phyloP scores from a whole-genome alignment of 2,329 filamentous ascomycete genomes.

The Dothiorella sarmentorum region DNA sequence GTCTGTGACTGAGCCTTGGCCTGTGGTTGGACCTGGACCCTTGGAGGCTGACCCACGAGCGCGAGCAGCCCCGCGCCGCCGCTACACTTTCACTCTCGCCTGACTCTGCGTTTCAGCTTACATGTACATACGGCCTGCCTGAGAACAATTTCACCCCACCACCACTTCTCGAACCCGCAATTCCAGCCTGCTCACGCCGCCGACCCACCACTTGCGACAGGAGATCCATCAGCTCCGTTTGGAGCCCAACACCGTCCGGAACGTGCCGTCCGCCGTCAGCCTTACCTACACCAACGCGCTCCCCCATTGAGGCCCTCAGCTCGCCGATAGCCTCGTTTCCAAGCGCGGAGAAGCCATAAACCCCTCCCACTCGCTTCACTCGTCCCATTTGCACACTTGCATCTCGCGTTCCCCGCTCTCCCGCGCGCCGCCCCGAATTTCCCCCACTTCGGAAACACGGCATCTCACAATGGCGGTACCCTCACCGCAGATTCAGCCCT shows the following conservation, averaged over 20 bases:
- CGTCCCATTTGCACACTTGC: not conserved
- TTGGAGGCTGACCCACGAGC: not conserved
- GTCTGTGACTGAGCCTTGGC: not conserved
- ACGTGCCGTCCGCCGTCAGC: not conserved
- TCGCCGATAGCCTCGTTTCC: not conserved
- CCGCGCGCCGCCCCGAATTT: not conserved
- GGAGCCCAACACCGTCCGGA: not conserved
- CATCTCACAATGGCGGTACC: conserved; percentile 11
- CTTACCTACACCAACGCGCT: not conserved
- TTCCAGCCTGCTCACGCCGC: not conserved
- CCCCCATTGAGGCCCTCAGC: not conserved
- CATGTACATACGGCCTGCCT: not conserved
- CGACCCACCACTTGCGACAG: not conserved
- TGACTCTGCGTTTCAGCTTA: not conserved
- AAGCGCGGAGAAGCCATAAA: not conserved
- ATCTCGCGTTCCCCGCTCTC: not conserved
- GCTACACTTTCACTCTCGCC: too few relatives aligned
- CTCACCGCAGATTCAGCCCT: conserved; percentile 67
- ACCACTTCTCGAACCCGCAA: not conserved
- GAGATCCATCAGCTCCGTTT: not conserved
- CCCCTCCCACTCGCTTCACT: not conserved
- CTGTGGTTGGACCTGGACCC: conserved; percentile 2
- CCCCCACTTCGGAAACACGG: not conserved
- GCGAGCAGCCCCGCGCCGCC: not conserved
- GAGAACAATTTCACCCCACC: not conserved